Base-by-base conservation (phyloP, 306 rosid species). In the Begonia peltatifolia region DNA sequence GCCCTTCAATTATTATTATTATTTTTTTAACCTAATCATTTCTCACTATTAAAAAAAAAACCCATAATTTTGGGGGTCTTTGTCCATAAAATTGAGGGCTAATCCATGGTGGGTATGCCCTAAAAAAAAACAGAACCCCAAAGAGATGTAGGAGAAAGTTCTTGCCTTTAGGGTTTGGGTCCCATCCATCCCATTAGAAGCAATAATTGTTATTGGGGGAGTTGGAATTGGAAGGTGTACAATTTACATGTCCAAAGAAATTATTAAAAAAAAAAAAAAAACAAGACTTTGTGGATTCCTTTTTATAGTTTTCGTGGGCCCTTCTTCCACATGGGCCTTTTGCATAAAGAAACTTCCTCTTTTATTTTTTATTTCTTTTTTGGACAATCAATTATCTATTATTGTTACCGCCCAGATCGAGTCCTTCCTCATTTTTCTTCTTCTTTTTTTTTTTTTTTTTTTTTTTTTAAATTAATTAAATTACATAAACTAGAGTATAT, bases 241-340 rank as follows among this genome's bases (percentile, higher is more conserved):
- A 84, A 47, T 60, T 60, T 47, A 47, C 50, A 15, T 48, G 48
- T 47, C 41, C 38, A 48, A 15, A 84, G 78, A 77, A 79, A 74
- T 72, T 71, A 76, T 73, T 3, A 25, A 25, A 3, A 3, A 25
- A 25, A 25, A 25, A 73, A 68, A 43, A 61, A 78, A 73, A 62
- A 82, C 82, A 62, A 47, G 76, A 74, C 82, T 30, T 78, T 74
- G 87, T 83, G 79, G 74, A 80, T 76, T 83, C 82, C 69, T 70
- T 73, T 80, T 83, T 48, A 55, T 74, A 67, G 79, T 75, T 80
- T 78, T 61, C 63, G 14, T 35, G 77, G 95, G 54, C 69, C 94
- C 92, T 72, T 77, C 60, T 63, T 69, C 81, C 95, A 85, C 90
- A 84, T 85, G 97, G 83, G 71, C 38, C 78, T 62, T 80, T 74